Evolutionary conservation across 2,329 filamentous ascomycete species (phyloP), one percentile per base, ranked within the genome.

Genomic region (Diaporthe citriasiana): DNA sequence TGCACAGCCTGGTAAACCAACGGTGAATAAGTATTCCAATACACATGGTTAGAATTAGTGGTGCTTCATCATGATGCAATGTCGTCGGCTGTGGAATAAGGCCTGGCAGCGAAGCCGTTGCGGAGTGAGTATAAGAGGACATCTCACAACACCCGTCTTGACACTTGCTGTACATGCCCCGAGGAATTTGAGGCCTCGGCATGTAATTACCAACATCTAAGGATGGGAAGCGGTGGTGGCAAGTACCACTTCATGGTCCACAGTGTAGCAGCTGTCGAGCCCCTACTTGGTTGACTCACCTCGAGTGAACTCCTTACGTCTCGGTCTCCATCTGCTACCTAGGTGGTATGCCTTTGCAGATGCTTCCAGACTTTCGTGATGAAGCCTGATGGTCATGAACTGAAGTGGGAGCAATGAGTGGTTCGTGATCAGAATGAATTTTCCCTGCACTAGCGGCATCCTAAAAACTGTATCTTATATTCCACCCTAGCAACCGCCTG

Each of bases 381-480:
- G n/a, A 25, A 35, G 53, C 53, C 15, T 19, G 53, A 56, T 19
- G 15, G 4, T 56, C 27, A 35, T 56, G 17, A 56, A 25, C 7
- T 10, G 9, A 27, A 51, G 45, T 15, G 30, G 40, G 13, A 2
- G 8, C 6, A 66, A 17, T 15, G 8, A 3, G 5, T 27, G 33
- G 45, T 38, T 38, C 13, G n/a, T 40, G 63, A 38, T 38, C 33
- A 66, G 30, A 63, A 30, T 51, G 30, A 12, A 27, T 51, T 66
- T 12, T 66, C 33, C 45, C 45, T 66, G 30, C 38, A 45, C 38
- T 8, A 25, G n/a, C 15, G 45, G 45, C 45, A 66, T 38, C 22
- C 45, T 66, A 38, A 38, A 63, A 38, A 22, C 63, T 51, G 63
- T 51, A 40, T 51, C 45, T 51, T 50, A 51, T 51, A 38, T 38